Evolutionary conservation across 2,329 filamentous ascomycete genomes (phyloP).

Genomic region (Arachnomyces sp.): DNA sequence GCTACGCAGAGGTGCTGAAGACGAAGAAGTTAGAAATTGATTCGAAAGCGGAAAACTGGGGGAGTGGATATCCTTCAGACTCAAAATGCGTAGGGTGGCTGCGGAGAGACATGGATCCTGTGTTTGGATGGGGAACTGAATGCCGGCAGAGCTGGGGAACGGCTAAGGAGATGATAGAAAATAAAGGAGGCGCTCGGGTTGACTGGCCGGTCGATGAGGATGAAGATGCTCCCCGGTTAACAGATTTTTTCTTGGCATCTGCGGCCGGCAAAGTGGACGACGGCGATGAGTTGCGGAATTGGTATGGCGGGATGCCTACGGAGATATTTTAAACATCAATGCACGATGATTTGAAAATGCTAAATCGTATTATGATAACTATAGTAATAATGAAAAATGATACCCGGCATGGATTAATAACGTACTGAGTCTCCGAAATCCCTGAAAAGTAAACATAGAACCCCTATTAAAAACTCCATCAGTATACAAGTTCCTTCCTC

Average conservation of each 20-base stretch:
- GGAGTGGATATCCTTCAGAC: conserved; percentile 90
- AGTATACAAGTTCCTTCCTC: background rate
- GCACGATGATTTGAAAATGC: conserved; percentile 7
- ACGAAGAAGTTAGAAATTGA: conserved; percentile 22
- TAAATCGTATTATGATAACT: conserved; percentile 15
- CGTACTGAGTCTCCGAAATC: no score
- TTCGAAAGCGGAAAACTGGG: conserved; percentile 55
- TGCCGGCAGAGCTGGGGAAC: conserved; percentile 96
- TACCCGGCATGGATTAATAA: background rate
- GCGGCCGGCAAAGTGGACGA: conserved; percentile 36
- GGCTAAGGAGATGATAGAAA: conserved; percentile 83
- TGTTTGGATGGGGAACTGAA: conserved; percentile 93
- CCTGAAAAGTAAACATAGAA: background rate
- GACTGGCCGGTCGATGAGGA: conserved; percentile 78
- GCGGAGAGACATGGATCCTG: conserved; percentile 75
- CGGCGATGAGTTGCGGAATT: conserved; percentile 62
- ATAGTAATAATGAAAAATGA: conserved; percentile 20
- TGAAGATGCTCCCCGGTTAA: conserved; percentile 57
- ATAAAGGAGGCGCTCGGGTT: conserved; percentile 62
- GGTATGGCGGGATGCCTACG: conserved; percentile 68
- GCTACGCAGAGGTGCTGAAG: conserved; percentile 53
- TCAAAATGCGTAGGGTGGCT: conserved; percentile 73
- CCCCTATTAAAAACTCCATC: conserved; percentile 1
- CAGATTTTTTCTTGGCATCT: conserved; percentile 61
- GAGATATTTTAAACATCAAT: conserved; percentile 61